Evolutionary conservation across 108 stramenopile genomes (phyloP).

Genomic region (Schizochytrium sp.): DNA sequence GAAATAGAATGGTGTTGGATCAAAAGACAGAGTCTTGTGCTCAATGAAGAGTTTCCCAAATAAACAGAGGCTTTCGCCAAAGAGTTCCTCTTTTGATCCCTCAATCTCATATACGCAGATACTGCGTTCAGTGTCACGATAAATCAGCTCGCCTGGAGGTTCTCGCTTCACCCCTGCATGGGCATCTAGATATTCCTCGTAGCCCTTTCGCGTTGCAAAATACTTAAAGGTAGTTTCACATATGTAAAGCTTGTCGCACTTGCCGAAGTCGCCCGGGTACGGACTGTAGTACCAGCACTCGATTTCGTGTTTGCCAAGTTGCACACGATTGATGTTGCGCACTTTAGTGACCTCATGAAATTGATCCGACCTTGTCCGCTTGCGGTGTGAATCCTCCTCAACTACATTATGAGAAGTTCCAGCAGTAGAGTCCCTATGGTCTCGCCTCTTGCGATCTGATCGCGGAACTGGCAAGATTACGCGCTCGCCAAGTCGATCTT

Average conservation of each 20-base stretch:
- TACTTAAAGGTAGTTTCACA: slow-evolving; percentile 94
- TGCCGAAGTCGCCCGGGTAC: slow-evolving; percentile 91
- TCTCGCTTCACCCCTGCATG: slow-evolving; percentile 84
- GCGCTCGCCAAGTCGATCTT: background rate
- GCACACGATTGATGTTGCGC: slow-evolving; percentile 95
- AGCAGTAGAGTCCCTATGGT: background rate
- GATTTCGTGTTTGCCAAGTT: slow-evolving; percentile 88
- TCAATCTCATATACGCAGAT: slow-evolving; percentile 96
- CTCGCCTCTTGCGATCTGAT: slow-evolving; percentile 18
- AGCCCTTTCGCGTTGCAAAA: slow-evolving; percentile 78
- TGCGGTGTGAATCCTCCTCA: background rate
- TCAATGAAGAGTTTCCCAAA: slow-evolving; percentile 99
- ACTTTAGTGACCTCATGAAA: slow-evolving; percentile 96
- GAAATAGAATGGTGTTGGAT: slow-evolving; percentile 97
- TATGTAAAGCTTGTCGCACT: slow-evolving; percentile 90
- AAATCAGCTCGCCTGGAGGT: slow-evolving; percentile 96
- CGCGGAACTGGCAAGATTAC: slow-evolving; percentile 5
- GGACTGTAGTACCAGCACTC: slow-evolving; percentile 99
- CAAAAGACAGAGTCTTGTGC: slow-evolving; percentile 99
- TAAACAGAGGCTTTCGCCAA: slow-evolving; percentile 97
- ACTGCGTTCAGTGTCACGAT: slow-evolving; percentile 76
- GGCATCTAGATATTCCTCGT: slow-evolving; percentile 75
- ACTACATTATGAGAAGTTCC: too few species aligned
- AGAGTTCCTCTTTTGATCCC: slow-evolving; percentile 87
- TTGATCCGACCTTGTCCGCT: background rate